Base-by-base conservation (phyloP, 257 asterid species). In the Penstemon newberryi region DNA sequence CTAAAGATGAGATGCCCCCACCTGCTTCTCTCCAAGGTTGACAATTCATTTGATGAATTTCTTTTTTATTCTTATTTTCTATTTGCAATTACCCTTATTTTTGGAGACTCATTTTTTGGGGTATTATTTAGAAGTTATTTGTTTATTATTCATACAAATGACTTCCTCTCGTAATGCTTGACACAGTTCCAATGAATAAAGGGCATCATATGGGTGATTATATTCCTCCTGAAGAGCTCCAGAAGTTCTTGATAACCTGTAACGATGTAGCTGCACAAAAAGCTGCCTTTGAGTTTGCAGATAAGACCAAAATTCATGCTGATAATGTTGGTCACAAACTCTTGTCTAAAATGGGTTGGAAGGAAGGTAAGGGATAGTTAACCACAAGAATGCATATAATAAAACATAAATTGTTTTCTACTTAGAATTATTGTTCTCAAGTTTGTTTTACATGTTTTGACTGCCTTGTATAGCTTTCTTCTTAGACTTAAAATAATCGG, bases 181-280 rank as follows among this genome's bases (percentile, higher is more conserved):
- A 11, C 61, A 36, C 86, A 86, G 91, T 71, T 73, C 71, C 85
- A 39, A 71, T 75, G 37, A 84, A 86, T 79, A 92, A 84, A 76
- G 96, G 98, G 54, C 96, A 92, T 77, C 98, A 92, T 77, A 92
- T 92, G 98, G 98, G 98, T 40, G 98, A 92, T 70, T 92, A 86
- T 77, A 92, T 92, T 75, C 98, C 98, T 38, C 89, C 64, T 1
- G 98, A 92, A 69, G 96, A 89, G 85, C 96, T 89, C 36, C 96
- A 85, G 72, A 92, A 87, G 82, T 92, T 92, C 78, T 45, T 92
- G 81, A 82, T 96, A 2, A 56, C 77, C 73, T 92, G 98, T 76
- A 84, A 81, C 72, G 98, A 92, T 75, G 92, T 62, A 40, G 72
- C 82, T 44, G 84, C 86, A 11, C 89, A 67, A 67, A 92, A 89